Evolutionary conservation across 805 yeast genomes (phyloP).

Genomic region (Cyberlindnera euphorbiiphila): DNA sequence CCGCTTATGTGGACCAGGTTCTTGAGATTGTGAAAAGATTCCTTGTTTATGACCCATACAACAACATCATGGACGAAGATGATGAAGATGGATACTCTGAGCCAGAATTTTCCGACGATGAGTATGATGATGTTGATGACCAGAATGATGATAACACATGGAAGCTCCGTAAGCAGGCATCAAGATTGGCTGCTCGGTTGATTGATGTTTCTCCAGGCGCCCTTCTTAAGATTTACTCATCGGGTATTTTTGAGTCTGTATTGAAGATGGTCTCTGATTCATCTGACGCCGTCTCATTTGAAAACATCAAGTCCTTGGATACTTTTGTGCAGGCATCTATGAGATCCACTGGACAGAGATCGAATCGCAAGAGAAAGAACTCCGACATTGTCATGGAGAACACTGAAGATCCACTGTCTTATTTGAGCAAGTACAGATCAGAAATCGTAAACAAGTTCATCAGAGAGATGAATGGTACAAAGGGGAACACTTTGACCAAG

Average conservation of each 20-base stretch:
- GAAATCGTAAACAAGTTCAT: conserved; percentile 23
- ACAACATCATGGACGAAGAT: conserved; percentile 31
- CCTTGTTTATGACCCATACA: conserved; percentile 45
- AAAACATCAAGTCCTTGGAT: conserved; percentile 43
- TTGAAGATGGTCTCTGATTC: conserved; percentile 38
- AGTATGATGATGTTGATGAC: conserved; percentile 34
- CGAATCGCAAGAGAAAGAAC: conserved; percentile 27
- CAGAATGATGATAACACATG: conserved; percentile 53
- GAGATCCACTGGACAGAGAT: conserved; percentile 22
- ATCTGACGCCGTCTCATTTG: conserved; percentile 47
- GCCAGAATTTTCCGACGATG: conserved; percentile 45
- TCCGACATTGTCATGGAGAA: conserved; percentile 41
- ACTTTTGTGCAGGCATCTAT: conserved; percentile 33
- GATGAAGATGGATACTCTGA: conserved; percentile 38
- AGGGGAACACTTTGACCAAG: conserved; percentile 25
- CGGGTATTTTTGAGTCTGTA: conserved; percentile 30
- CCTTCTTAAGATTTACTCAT: conserved; percentile 33
- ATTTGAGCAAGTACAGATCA: conserved; percentile 20
- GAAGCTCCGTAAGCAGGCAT: conserved; percentile 56
- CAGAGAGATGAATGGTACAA: conserved; percentile 25
- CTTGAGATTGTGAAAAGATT: conserved; percentile 32
- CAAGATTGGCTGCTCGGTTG: conserved; percentile 38
- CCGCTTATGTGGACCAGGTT: conserved; percentile 27
- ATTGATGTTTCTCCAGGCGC: conserved; percentile 35
- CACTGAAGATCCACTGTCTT: conserved; percentile 25